Evolutionary conservation across 2,329 filamentous ascomycete genomes (phyloP).

Genomic region (Davidsoniella virescens): DNA sequence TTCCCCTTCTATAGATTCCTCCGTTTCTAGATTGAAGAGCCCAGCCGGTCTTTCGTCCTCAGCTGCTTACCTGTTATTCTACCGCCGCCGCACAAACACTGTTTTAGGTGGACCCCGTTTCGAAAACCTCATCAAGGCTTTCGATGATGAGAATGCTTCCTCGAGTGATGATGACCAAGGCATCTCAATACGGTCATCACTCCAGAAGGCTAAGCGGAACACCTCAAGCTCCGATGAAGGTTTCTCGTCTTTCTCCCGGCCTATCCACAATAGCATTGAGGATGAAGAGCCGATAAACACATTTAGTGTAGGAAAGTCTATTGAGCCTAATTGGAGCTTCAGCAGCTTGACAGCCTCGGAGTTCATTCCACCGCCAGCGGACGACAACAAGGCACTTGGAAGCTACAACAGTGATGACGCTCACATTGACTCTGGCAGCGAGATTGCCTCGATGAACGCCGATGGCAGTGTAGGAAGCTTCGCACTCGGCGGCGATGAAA

Average conservation of each 20-base stretch:
- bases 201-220: neutral
- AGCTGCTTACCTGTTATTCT: conserved; percentile 87
- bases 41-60: conserved; percentile 49
- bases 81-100: conserved; percentile 62
- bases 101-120: conserved; percentile 70
- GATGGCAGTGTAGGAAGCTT: conserved; percentile 1
- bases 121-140: conserved; percentile 50
- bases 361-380: conserved; percentile 15
- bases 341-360: conserved; percentile 20
- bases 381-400: conserved; percentile 17
- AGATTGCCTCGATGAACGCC: conserved; percentile 15
- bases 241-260: conserved; percentile 21
- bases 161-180: conserved; percentile 51
- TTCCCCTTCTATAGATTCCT: conserved; percentile 44
- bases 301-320: conserved; percentile 18
- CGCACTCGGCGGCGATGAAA: conserved; percentile 5
- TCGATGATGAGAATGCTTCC: conserved; percentile 34
- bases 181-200: neutral
- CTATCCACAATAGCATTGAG: conserved; percentile 29
- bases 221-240: conserved; percentile 17
- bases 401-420: conserved; percentile 29
- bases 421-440: conserved; percentile 26
- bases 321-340: conserved; percentile 32
- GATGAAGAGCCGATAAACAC: conserved; percentile 26
- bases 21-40: conserved; percentile 45